Evolutionary conservation across 805 yeast genomes (phyloP).

Genomic region (Komagataella ulmi): DNA sequence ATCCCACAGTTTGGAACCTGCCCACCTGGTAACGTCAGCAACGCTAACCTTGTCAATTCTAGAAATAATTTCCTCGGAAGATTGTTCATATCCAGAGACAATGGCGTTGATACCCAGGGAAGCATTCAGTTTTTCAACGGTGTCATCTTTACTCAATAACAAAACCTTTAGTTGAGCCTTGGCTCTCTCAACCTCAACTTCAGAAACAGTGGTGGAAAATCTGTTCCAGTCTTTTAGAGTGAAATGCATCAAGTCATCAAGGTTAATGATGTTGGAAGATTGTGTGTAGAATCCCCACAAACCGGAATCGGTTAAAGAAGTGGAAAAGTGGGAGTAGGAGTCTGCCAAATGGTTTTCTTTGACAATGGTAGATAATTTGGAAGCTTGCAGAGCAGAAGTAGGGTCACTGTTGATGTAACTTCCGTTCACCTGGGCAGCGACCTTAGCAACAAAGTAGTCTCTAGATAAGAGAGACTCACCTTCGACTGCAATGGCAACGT

Average conservation of each 20-base stretch:
- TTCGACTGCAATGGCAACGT: constrained; percentile 61
- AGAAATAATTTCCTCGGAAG: constrained; percentile 44
- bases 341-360: constrained; percentile 65
- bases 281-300: constrained; percentile 73
- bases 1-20: constrained; percentile 66
- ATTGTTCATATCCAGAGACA: constrained; percentile 47
- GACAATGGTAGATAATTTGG: constrained; percentile 58
- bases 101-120: constrained; percentile 49
- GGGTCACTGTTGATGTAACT: constrained; percentile 39
- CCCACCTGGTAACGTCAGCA: constrained; percentile 58
- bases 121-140: constrained; percentile 35
- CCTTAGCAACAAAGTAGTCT: constrained; percentile 57
- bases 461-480: constrained; percentile 57
- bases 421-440: constrained; percentile 55
- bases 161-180: constrained; percentile 58
- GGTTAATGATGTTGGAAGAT: constrained; percentile 39
- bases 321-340: constrained; percentile 57
- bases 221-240: constrained; percentile 82
- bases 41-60: constrained; percentile 52
- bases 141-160: constrained; percentile 31
- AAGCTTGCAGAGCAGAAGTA: constrained; percentile 43
- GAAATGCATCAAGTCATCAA: constrained; percentile 75
- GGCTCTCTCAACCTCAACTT: constrained; percentile 68
- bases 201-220: constrained; percentile 60
- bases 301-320: constrained; percentile 65